Evolutionary conservation across 495 filamentous ascomycete species (phyloP), one percentile per base, ranked within the genome.

Genomic region (Podospora didyma): DNA sequence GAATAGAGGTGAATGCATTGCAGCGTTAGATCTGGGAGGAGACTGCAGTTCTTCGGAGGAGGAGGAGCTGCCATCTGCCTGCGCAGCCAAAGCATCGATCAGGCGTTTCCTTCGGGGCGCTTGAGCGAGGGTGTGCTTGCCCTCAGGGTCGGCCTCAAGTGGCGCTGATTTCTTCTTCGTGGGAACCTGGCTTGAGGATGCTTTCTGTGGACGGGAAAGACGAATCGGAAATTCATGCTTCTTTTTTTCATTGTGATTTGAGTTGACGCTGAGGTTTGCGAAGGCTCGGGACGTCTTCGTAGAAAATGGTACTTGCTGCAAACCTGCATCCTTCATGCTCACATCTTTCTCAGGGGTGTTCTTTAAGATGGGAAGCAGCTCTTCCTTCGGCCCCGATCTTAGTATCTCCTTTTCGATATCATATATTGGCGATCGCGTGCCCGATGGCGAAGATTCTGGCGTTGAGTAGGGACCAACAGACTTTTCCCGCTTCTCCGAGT

Each of bases 11-110:
- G 51, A 58, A 51, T 26, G 9, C 17, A 17, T 21, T 46, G 54
- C 12, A 58, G 55, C 26, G 47, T 53, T 11, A 17, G 23, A 37
- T 42, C 39, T 44, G 26, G 21, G 49, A 21, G 26, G 49, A 21
- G 26, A 24, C 12, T n/a, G 16, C 14, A 20, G 1, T 7, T 57
- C 44, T 11, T 57, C 54, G 11, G 62, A 58, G n/a, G 61, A 64
- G 5, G 57, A 58, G 39, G 63, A 61, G 35, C 58, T 60, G 19
- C 49, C 59, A 6, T 64, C 54, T 12, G 60, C 64, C 57, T 81
- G 78, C n/a, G 73, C 72, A 14, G 70, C 77, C n/a, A 85, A 66
- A 23, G 73, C 69, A 67, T 85, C 82, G 53, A 85, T 83, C 23
- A 85, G 51, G 17, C 82, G 75, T 52, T 72, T 75, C 35, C 76